phyloP scores from a whole-genome alignment of 495 filamentous ascomycete genomes.

The Parmelia sp. region DNA sequence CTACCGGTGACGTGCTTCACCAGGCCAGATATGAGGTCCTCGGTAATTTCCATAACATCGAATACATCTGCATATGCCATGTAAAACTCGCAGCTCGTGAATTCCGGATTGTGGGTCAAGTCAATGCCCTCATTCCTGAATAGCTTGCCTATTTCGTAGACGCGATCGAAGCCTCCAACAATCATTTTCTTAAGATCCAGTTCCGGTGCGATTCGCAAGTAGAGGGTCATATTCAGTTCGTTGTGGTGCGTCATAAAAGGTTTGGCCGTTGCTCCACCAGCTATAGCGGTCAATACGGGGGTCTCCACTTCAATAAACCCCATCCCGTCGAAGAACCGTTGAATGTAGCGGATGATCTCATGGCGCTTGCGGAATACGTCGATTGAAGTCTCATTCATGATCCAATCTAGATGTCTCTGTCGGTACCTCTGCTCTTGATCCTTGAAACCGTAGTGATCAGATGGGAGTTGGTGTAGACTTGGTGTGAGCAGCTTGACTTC shows the following conservation, averaged over 20 bases:
- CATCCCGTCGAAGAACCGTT: constrained; percentile 73
- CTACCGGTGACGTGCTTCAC: constrained; percentile 84
- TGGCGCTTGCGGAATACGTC: constrained; percentile 75
- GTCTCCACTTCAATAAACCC: constrained; percentile 96
- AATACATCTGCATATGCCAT: constrained; percentile 89
- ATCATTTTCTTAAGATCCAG: constrained; percentile 94
- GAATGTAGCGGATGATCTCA: constrained; percentile 80
- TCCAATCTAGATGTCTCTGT: constrained; percentile 87
- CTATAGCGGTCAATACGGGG: constrained; percentile 94
- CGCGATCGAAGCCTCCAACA: constrained; percentile 84
- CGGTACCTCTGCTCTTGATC: constrained; percentile 89
- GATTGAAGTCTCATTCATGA: constrained; percentile 83
- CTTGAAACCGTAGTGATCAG: constrained; percentile 88
- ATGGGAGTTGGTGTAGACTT: constrained; percentile 88
- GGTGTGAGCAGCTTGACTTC: constrained; percentile 81
- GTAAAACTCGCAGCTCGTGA: constrained; percentile 97
- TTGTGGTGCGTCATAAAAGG: constrained; percentile 95
- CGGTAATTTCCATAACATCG: constrained; percentile 88
- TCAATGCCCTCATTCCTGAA: constrained; percentile 97
- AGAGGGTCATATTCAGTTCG: constrained; percentile 85
- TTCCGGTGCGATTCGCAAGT: constrained; percentile 91
- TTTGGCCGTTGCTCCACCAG: constrained; percentile 92
- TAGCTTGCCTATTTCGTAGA: constrained; percentile 86
- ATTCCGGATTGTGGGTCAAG: constrained; percentile 97
- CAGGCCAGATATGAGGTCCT: constrained; percentile 87